These are phyloP conservation scores for Blastocystis sp. DNA, from an alignment of 352 stramenopile genomes.

Conservation along the genomic window DNA sequence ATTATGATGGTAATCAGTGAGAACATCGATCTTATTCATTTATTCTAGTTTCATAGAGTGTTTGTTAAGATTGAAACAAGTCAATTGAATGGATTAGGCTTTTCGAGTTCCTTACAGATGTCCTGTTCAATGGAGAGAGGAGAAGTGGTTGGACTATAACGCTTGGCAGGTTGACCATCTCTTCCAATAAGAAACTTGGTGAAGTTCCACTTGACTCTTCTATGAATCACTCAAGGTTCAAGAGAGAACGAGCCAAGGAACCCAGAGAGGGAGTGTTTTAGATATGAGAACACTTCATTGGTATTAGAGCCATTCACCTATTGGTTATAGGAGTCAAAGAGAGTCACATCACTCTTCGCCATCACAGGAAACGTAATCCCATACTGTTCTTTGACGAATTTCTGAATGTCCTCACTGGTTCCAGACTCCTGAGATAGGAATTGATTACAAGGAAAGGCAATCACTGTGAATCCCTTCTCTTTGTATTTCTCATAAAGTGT, in stretches of 20 bases:
- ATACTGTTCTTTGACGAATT: conserved; percentile 69
- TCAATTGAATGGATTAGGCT: conserved; percentile 26
- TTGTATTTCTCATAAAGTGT: conserved; percentile 67
- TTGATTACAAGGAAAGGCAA: conserved; percentile 70
- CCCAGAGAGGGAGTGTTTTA: conserved; percentile 69
- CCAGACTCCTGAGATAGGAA: conserved; percentile 70
- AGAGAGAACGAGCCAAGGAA: not conserved
- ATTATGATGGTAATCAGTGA: conserved; percentile 57
- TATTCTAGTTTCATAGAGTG: not conserved
- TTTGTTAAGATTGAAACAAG: not conserved
- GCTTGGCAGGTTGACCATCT: conserved; percentile 66
- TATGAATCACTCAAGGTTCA: not conserved
- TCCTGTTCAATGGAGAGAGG: conserved; percentile 67
- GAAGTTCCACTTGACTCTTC: conserved; percentile 72
- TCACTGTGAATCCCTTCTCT: conserved; percentile 65
- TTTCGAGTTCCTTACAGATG: conserved; percentile 65
- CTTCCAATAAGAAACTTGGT: conserved; percentile 71
- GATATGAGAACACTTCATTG: conserved; percentile 71
- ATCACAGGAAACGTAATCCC: conserved; percentile 69
- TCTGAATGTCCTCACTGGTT: conserved; percentile 67
- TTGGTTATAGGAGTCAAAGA: not conserved
- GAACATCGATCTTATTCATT: not conserved
- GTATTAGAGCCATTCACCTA: conserved; percentile 70
- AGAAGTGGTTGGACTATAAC: conserved; percentile 64
- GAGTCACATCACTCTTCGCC: conserved; percentile 70